These are phyloP conservation scores for Fusarium nelsonii DNA, from an alignment of 2,329 filamentous ascomycete species.

Conservation along the genomic window DNA sequence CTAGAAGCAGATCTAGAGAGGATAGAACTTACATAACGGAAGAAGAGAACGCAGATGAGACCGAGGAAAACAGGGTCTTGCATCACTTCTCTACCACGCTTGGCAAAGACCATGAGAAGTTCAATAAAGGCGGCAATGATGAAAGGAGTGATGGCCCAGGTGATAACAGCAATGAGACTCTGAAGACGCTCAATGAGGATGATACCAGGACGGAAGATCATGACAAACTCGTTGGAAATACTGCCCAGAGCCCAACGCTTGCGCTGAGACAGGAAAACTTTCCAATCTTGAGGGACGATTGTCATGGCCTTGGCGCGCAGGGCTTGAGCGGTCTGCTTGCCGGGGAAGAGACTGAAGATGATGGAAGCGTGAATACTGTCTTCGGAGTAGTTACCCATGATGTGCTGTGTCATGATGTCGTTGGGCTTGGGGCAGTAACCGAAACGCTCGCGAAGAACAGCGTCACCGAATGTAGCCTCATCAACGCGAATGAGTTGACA, in stretches of 20 bases:
- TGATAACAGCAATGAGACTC: slow-evolving; percentile 60
- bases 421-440: slow-evolving; percentile 63
- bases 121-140: slow-evolving; percentile 57
- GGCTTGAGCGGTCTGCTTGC: slow-evolving; percentile 60
- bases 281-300: slow-evolving; percentile 59
- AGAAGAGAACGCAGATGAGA: slow-evolving; percentile 54
- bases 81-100: slow-evolving; percentile 51
- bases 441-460: slow-evolving; percentile 60
- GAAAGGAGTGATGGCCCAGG: slow-evolving; percentile 61
- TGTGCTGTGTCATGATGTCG: slow-evolving; percentile 62
- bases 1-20: slow-evolving; percentile 6
- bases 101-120: slow-evolving; percentile 53
- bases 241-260: slow-evolving; percentile 63
- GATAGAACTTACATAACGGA: slow-evolving; percentile 55
- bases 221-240: slow-evolving; percentile 63
- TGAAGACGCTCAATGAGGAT: slow-evolving; percentile 59
- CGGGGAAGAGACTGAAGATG: slow-evolving; percentile 60
- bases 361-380: slow-evolving; percentile 64
- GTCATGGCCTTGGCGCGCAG: slow-evolving; percentile 62
- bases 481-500: slow-evolving; percentile 64
- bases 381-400: slow-evolving; percentile 63
- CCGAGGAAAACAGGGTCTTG: slow-evolving; percentile 54
- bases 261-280: slow-evolving; percentile 62
- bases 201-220: slow-evolving; percentile 59
- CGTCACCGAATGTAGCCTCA: slow-evolving; percentile 62